phyloP scores from a whole-genome alignment of 192 early-diverging fungal species.

The Mortierella claussenii region DNA sequence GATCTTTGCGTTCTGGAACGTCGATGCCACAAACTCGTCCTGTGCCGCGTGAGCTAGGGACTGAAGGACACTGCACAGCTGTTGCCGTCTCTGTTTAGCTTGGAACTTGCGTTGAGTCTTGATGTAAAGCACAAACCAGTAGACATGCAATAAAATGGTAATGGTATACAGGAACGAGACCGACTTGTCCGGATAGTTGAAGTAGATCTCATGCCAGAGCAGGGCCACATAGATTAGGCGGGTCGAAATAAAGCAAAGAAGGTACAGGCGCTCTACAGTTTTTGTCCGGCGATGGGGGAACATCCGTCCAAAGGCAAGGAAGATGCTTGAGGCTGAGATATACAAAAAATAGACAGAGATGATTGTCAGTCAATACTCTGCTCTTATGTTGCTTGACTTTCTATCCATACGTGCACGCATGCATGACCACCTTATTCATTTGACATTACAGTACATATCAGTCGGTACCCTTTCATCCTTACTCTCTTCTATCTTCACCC shows the following conservation, averaged over 20 bases:
- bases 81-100: slow-evolving; percentile 18
- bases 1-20: slow-evolving; percentile 1
- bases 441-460: too few relatives aligned
- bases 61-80: slow-evolving; percentile 3
- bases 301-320: slow-evolving; percentile 44
- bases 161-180: slow-evolving; percentile 46
- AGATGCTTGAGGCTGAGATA: slow-evolving; percentile 42
- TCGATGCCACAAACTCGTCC: slow-evolving; percentile 4
- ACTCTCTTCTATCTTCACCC: too few relatives aligned
- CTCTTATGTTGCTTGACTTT: too few relatives aligned
- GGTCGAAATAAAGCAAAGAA: slow-evolving; percentile 21
- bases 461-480: neutral
- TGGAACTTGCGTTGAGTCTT: slow-evolving; percentile 21
- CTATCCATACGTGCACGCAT: too few relatives aligned
- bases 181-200: slow-evolving; percentile 49
- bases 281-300: slow-evolving; percentile 40
- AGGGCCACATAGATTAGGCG: slow-evolving; percentile 33
- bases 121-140: slow-evolving; percentile 48
- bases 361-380: too few relatives aligned
- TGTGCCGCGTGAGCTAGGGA: slow-evolving; percentile 3
- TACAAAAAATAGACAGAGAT: too few relatives aligned
- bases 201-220: slow-evolving; percentile 50
- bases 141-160: slow-evolving; percentile 30
- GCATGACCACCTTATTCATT: too few relatives aligned
- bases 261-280: slow-evolving; percentile 23